Base-by-base conservation (phyloP, 495 filamentous ascomycete genomes). In the Neurospora cerealis region DNA sequence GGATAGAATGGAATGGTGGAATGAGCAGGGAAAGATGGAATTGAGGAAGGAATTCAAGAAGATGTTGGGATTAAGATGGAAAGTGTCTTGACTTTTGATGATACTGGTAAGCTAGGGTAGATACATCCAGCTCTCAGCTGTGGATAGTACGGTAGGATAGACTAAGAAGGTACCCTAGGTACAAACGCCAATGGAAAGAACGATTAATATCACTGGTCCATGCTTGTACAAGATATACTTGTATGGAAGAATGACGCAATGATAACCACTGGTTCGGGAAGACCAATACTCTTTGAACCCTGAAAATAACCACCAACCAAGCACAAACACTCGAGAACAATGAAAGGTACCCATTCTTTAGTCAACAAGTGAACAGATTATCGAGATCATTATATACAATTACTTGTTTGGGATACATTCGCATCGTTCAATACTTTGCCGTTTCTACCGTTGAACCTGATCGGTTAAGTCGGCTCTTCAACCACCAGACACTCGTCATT, bases 51-150 rank as follows among this genome's bases (percentile, higher is more conserved):
- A 10, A 37, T 21, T 17, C 11, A 15, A 28, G 2, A 54, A 36
- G 37, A 60, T 73, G 69, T 74, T 28, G 48, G 17, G 4, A 54
- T 32, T 5, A 72, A 72, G 39, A 32, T 71, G n/a, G 75, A 77
- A 28, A 69, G 11, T n/a, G n/a, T n/a, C n/a, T 46, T 46, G 42
- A 69, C 3, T 75, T 69, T 72, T 44, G 71, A 36, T 34, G 48
- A 34, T 62, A 70, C n/a, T 21, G n/a, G n/a, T 21, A 48, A 48
- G 21, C n/a, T 48, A 21, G n/a, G n/a, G 10, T 48, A 48, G 9
- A n/a, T 48, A 24, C 44, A 48, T 24, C 44, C 42, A 44, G 42
- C 42, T 44, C 19, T n/a, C n/a, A n/a, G n/a, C n/a, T 44, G 42
- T 44, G 42, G 42, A n/a, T n/a, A 44, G 42, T 44, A 44, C 42